Base-by-base conservation (phyloP, 306 rosid species). In the Acmispon strigosus region DNA sequence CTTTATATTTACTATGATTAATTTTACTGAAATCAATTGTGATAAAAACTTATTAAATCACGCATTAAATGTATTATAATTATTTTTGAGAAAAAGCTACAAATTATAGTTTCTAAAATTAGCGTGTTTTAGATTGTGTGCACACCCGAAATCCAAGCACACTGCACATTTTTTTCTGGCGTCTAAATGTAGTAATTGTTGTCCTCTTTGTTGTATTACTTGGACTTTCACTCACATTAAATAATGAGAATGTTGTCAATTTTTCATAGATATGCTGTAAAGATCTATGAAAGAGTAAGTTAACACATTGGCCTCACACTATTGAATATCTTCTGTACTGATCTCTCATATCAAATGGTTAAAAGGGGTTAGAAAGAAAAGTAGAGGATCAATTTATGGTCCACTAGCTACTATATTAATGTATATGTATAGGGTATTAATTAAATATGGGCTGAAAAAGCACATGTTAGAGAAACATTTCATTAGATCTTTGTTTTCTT, bases 181-280 rank as follows among this genome's bases (percentile, higher is more conserved):
- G 34, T 61, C 72, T 67, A 20, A 73, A 60, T 45, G 11, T 24
- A 27, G 66, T 10, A 72, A 73, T 15, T 29, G 43, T 79, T 79
- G 79, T 61, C 48, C 58, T 13, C 45, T 66, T 60, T 53, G 2
- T 20, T 32, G 49, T 16, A 44, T 60, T 52, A 27, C 69, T 68
- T 68, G 8, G 42, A 50, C 2, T 67, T 60, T 61, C 49, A 79
- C 11, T 52, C 11, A 20, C 65, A 60, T 32, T 32, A 32, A 32
- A 32, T 32, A 32, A 32, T 32, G 36, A 73, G 54, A 52, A 67
- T 73, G 68, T 41, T 60, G 76, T 60, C 83, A 67, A 43, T 67
- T 67, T 47, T 59, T 16, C 76, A 41, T 59, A 54, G 75, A 79
- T 66, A 79, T 73, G 61, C 66, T 59, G 76, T 79, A 60, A 51